Base-by-base conservation (phyloP, 2,329 filamentous ascomycete species). In the Rutstroemia sp. region DNA sequence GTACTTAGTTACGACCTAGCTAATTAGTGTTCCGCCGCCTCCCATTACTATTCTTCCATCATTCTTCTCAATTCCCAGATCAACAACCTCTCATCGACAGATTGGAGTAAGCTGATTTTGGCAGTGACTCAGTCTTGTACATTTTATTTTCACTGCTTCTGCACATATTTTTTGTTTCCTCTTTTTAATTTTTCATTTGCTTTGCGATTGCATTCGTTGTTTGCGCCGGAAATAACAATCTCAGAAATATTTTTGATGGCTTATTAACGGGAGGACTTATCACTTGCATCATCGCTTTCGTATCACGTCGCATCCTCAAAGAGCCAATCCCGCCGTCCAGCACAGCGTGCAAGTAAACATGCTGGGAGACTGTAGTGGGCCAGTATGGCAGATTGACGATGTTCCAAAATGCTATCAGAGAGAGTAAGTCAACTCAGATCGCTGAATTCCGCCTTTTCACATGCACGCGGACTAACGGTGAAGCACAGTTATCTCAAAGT, bases 401-500 rank as follows among this genome's bases (percentile, higher is more conserved):
- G 80, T 87, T 64, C 80, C 76, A 45, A 72, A 74, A 52, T 86
- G 83, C 70, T 84, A 86, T 68, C 79, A 79, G 64, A 75, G 78
- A 73, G 83, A 89, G 87, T 89, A 73, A 70, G 86, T 78, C 17
- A n/a, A 39, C 3, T n/a, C 23, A 17, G 7, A 8, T 2, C 5
- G 10, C 23, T n/a, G 14, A 17, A 54, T 42, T n/a, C 39, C 19
- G 39, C 39, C n/a, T 42, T n/a, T n/a, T n/a, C 16, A 17, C 39
- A 42, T 17, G 25, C 27, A 19, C 34, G 23, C 7, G 25, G 14
- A 58, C 39, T 46, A 53, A 63, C 68, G 38, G 66, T 58, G 44
- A 54, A 58, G 14, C 61, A 58, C 69, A 92, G 89, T 71, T 92
- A 88, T 71, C 80, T 95, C 54, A 86, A 89, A 72, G 83, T 89